Evolutionary conservation across 73 alveolate species (phyloP).

Genomic region (Blepharisma stoltei): DNA sequence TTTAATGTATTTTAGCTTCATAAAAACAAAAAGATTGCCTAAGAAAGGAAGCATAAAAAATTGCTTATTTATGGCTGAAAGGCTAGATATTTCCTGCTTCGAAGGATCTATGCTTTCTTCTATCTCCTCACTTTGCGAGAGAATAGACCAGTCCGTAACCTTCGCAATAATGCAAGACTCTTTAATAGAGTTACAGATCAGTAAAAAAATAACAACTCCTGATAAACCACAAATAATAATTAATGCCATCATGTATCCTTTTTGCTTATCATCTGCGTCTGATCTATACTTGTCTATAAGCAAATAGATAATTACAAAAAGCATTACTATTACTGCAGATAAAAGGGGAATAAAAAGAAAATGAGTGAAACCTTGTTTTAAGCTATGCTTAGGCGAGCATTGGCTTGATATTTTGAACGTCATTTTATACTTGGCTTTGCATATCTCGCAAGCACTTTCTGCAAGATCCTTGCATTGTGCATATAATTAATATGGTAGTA

Average conservation of each 20-base stretch:
- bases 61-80: too few species aligned
- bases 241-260: slow-evolving; percentile 3
- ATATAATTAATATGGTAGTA: too few species aligned
- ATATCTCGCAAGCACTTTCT: slow-evolving; percentile 2
- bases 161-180: slow-evolving; percentile 3
- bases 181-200: slow-evolving; percentile 2
- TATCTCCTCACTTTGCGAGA: not conserved
- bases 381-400: not conserved
- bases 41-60: too few species aligned
- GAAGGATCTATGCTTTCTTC: not conserved
- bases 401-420: not conserved
- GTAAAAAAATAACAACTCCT: not conserved
- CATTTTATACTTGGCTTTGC: slow-evolving; percentile 11
- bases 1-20: too few species aligned
- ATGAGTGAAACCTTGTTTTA: not conserved
- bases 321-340: slow-evolving; percentile 1
- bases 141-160: not conserved
- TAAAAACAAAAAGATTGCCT: too few species aligned
- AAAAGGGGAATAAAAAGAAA: slow-evolving; percentile 18
- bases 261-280: not conserved
- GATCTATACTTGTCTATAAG: not conserved
- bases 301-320: not conserved
- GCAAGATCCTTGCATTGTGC: slow-evolving; percentile 12
- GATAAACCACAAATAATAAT: not conserved
- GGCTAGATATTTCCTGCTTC: too few species aligned